A percentile compares a stretch with the other conserved stretches of the same genome.
Conservation (phyloP, 257 asterid species). For the Solanum infundibuliforme region DNA sequence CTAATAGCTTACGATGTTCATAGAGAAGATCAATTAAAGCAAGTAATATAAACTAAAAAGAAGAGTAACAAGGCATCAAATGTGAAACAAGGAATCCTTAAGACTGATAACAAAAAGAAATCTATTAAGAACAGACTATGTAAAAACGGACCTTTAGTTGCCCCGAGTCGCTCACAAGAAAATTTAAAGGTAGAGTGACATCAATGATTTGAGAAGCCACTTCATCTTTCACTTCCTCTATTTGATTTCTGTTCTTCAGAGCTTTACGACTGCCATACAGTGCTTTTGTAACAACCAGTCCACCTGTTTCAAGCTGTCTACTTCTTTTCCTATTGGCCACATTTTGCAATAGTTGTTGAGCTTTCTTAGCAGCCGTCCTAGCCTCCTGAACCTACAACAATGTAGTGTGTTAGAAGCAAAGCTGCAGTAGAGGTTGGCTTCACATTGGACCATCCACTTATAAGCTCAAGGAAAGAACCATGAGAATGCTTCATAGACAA, state of each 20-base stretch:
- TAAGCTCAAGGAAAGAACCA: not conserved
- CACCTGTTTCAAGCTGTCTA: conserved; percentile 58
- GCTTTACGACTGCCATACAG: conserved; percentile 60
- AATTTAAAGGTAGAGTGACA: conserved; percentile 79
- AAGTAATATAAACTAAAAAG: not conserved
- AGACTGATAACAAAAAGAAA: not conserved
- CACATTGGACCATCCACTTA: not conserved
- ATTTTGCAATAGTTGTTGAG: conserved; percentile 74
- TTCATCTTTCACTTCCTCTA: conserved; percentile 45
- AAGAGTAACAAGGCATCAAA: not conserved
- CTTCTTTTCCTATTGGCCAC: conserved; percentile 75
- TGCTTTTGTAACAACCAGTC: conserved; percentile 62
- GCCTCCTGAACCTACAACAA: conserved; percentile 64
- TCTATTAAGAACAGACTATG: not conserved
- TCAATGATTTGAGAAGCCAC: conserved; percentile 55
- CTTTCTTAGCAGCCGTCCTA: conserved; percentile 75
- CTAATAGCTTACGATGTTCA: not conserved
- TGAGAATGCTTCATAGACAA: not conserved
- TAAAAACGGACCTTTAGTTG: conserved; percentile 58
- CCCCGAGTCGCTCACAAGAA: conserved; percentile 74
- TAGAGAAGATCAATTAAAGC: not conserved
- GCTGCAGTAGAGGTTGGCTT: not conserved
- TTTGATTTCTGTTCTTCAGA: conserved; percentile 22
- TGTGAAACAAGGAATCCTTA: not conserved
- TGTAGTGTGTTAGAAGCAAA: not conserved